Evolutionary conservation across 2,329 filamentous ascomycete species (phyloP), one percentile per base, ranked within the genome.

Genomic region (Claviceps sp.): DNA sequence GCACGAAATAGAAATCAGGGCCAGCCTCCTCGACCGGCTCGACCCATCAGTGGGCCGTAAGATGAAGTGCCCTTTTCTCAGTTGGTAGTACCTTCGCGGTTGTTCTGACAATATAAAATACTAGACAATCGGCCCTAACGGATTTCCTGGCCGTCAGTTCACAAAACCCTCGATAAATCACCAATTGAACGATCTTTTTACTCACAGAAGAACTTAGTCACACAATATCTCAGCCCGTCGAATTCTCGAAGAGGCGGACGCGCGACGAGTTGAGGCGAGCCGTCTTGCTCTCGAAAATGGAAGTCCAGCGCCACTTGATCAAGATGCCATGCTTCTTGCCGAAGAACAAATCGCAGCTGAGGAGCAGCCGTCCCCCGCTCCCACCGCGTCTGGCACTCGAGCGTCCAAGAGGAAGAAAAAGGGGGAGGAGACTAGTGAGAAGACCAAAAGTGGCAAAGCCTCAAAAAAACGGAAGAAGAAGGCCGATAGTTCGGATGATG

Each of bases 161-260:
- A 16, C 22, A 29, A 8, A 4, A 17, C 16, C 16, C 13, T 22
- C 16, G 3, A 45, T 17, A 14, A 13, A 23, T 13, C 26, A 22
- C n/a, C 45, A 36, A 5, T n/a, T 14, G 37, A 26, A n/a, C n/a
- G 14, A 1, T 2, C 11, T 20, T 6, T 6, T 29, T 51, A 45
- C 60, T 67, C 47, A 67, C 51, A 37, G 14, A 38, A 8, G 7
- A 5, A 17, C 13, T 29, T 37, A 84, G 77, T 79, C 83, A 2
- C 82, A 86, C 64, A 87, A 87, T 59, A 88, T 88, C 57, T 86
- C 79, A 22, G 76, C 78, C 2, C 64, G 70, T 29, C 72, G 77
- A 53, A 81, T 81, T 52, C 71, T 73, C 38, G 62, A 68, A 20
- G 71, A 76, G 55, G 75, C 75, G 17, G 70, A 74, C 36, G 63